Evolutionary conservation across 1,284 basidiomycete genomes (phyloP).

Genomic region (Ganoderma lucidum): DNA sequence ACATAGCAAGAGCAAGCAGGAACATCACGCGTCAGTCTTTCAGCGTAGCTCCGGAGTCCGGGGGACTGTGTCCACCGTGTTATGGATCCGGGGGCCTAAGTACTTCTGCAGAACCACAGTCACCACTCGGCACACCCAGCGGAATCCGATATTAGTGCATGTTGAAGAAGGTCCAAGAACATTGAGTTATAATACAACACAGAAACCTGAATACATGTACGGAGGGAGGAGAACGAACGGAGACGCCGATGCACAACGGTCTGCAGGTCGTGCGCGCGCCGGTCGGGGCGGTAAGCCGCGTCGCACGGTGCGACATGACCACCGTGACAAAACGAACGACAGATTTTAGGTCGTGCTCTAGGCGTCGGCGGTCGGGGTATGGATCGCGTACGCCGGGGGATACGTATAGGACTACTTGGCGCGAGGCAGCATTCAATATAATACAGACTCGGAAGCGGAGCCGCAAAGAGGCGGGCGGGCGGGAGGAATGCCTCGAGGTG

Average conservation of each 20-base stretch:
- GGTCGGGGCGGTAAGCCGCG: background rate
- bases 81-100: no score
- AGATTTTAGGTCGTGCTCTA: background rate
- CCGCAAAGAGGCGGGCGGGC: background rate
- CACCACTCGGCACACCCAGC: background rate
- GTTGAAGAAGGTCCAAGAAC: background rate
- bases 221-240: background rate
- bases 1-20: no score
- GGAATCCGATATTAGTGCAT: background rate
- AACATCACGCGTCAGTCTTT: no score
- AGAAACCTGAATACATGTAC: background rate
- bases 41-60: no score
- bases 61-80: no score
- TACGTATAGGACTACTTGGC: background rate
- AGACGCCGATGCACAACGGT: background rate
- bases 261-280: background rate
- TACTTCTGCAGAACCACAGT: no score
- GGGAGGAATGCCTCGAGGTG: background rate
- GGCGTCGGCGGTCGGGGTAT: background rate
- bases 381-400: background rate
- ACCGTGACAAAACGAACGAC: background rate
- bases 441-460: background rate
- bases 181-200: background rate
- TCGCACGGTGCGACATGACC: background rate
- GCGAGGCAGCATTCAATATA: background rate